Conservation (phyloP, 2,329 filamentous ascomycete species). For the Annulohypoxylon truncatum region DNA sequence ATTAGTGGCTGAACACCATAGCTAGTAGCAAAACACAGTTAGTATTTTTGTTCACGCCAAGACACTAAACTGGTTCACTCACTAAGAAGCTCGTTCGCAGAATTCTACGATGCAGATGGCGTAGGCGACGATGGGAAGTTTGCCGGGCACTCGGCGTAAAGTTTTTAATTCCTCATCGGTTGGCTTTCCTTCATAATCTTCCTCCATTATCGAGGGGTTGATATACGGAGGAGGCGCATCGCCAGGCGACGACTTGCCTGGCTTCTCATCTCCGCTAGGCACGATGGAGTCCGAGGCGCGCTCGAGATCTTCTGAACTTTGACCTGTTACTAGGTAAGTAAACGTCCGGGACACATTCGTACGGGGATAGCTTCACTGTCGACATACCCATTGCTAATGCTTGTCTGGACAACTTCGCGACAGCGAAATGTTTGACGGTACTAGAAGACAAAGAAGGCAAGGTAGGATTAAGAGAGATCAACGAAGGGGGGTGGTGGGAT, state of each 20-base stretch:
- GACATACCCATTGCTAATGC: conserved; percentile 38
- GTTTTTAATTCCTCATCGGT: conserved; percentile 59
- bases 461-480: conserved; percentile 16
- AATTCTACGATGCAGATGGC: conserved; percentile 70
- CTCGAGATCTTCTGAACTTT: conserved; percentile 29
- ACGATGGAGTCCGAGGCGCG: conserved; percentile 18
- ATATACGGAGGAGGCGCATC: conserved; percentile 44
- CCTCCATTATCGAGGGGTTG: conserved; percentile 44
- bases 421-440: conserved; percentile 16
- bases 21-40: conserved; percentile 20
- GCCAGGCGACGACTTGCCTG: conserved; percentile 24
- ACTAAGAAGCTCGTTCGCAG: conserved; percentile 68
- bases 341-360: neutral
- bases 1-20: conserved; percentile 67
- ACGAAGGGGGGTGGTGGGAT: conserved; percentile 27
- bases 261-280: conserved; percentile 31
- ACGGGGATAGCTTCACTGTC: neutral
- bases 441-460: conserved; percentile 26
- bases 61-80: neutral
- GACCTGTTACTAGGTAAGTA: conserved; percentile 23
- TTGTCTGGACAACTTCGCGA: conserved; percentile 21
- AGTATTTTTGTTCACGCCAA: neutral
- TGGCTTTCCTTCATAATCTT: conserved; percentile 53
- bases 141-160: conserved; percentile 57
- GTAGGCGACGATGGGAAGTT: conserved; percentile 64